These are phyloP conservation scores for Mycena maculata DNA, from an alignment of 768 basidiomycete species.

Conservation along the genomic window DNA sequence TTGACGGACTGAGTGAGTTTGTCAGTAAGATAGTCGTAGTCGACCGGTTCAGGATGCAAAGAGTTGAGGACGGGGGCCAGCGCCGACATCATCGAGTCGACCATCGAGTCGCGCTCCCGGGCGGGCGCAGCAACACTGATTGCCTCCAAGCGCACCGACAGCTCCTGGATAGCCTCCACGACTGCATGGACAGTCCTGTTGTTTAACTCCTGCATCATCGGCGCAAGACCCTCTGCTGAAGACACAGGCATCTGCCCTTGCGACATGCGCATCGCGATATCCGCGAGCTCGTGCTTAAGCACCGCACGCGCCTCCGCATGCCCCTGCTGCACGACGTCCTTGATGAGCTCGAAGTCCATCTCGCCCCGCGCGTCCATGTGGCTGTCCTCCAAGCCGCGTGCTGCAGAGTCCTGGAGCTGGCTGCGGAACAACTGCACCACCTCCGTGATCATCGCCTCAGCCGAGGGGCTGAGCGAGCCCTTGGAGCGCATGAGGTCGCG, in stretches of 20 bases:
- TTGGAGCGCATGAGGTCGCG: slow-evolving; percentile 47
- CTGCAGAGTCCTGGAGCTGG: slow-evolving; percentile 72
- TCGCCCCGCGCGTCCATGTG: slow-evolving; percentile 81
- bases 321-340: slow-evolving; percentile 73
- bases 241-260: slow-evolving; percentile 39
- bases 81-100: slow-evolving; percentile 68
- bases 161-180: slow-evolving; percentile 67
- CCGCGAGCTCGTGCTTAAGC: slow-evolving; percentile 70
- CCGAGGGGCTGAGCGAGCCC: slow-evolving; percentile 52
- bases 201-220: slow-evolving; percentile 69
- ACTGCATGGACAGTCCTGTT: slow-evolving; percentile 69
- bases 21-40: slow-evolving; percentile 81
- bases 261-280: slow-evolving; percentile 57
- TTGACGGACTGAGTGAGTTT: slow-evolving; percentile 88
- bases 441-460: slow-evolving; percentile 73
- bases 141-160: slow-evolving; percentile 67
- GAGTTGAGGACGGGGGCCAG: slow-evolving; percentile 72
- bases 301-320: slow-evolving; percentile 68
- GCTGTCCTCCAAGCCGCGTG: slow-evolving; percentile 67
- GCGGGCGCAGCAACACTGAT: slow-evolving; percentile 58
- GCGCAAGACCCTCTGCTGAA: slow-evolving; percentile 48
- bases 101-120: slow-evolving; percentile 68
- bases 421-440: slow-evolving; percentile 74
- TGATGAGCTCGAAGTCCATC: slow-evolving; percentile 81
- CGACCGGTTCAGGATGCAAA: slow-evolving; percentile 73